Conservation (phyloP, 2,329 filamentous ascomycete species). For the Parasarocladium wereldwijsianum region DNA sequence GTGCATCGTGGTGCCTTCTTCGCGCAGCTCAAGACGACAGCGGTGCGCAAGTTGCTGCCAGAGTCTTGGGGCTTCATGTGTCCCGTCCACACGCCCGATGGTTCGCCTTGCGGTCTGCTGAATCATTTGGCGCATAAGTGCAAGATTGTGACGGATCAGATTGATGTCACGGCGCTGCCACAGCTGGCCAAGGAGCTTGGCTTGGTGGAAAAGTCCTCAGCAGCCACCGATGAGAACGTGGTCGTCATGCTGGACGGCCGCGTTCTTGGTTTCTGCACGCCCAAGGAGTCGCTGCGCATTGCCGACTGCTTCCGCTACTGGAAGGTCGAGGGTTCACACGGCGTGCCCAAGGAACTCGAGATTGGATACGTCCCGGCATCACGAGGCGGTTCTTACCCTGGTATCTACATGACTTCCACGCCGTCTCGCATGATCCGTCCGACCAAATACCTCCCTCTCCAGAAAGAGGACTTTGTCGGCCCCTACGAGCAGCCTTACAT, state of each 20-base stretch:
- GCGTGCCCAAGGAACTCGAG: constrained; percentile 71
- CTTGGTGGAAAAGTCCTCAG: constrained; percentile 59
- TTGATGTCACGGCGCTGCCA: constrained; percentile 64
- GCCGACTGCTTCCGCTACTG: constrained; percentile 81
- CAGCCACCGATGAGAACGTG: constrained; percentile 69
- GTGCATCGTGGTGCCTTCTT: constrained; percentile 98
- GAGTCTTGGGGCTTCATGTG: constrained; percentile 98
- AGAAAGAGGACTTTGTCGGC: constrained; percentile 76
- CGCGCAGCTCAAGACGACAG: constrained; percentile 91
- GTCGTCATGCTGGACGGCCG: constrained; percentile 82
- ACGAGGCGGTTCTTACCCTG: constrained; percentile 86
- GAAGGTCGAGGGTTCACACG: constrained; percentile 81
- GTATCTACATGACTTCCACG: constrained; percentile 83
- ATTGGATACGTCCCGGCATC: constrained; percentile 84
- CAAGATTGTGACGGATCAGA: constrained; percentile 61
- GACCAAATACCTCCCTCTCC: constrained; percentile 79
- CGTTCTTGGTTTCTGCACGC: constrained; percentile 81
- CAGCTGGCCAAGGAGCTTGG: constrained; percentile 66
- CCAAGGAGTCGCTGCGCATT: constrained; percentile 66
- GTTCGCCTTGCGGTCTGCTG: constrained; percentile 81
- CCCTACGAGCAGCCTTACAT: constrained; percentile 96
- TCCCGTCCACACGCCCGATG: constrained; percentile 94
- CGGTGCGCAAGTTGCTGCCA: constrained; percentile 84
- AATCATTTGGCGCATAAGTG: constrained; percentile 96
- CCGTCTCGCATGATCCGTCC: constrained; percentile 79